phyloP scores from a whole-genome alignment of 352 stramenopile species.

The Elongisporangium prolatum region DNA sequence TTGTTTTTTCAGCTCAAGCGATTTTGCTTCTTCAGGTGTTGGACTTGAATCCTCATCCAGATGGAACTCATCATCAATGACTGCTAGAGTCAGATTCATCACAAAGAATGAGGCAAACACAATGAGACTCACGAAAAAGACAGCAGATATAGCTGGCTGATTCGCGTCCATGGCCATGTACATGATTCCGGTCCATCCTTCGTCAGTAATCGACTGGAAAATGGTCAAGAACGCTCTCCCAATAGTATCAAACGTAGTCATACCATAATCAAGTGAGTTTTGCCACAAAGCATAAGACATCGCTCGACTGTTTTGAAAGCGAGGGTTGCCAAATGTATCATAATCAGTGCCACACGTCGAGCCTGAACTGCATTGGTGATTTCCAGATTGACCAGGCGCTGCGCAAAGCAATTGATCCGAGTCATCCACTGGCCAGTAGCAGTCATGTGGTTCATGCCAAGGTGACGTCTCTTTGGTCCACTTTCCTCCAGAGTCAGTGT shows the following conservation, averaged over 20 bases:
- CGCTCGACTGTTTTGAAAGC: constrained; percentile 44
- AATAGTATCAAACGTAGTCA: constrained; percentile 93
- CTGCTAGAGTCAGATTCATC: constrained; percentile 91
- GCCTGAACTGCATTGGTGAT: constrained; percentile 34
- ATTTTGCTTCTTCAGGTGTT: constrained; percentile 25
- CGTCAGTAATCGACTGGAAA: constrained; percentile 92
- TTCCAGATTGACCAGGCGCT: constrained; percentile 27
- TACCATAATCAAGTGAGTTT: constrained; percentile 81
- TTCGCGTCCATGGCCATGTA: constrained; percentile 80
- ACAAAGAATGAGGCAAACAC: constrained; percentile 94
- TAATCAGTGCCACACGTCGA: constrained; percentile 66
- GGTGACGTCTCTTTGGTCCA: constrained; percentile 70
- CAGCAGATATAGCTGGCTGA: constrained; percentile 67
- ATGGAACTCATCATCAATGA: constrained; percentile 90
- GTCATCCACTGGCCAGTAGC: constrained; percentile 91
- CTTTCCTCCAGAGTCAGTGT: constrained; percentile 28
- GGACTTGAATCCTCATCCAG: constrained; percentile 39
- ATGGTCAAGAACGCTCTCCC: constrained; percentile 87
- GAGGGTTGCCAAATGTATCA: constrained; percentile 58
- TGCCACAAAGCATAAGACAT: constrained; percentile 58
- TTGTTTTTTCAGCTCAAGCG: constrained; percentile 19
- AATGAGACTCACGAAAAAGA: too few species aligned
- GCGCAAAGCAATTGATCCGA: constrained; percentile 75
- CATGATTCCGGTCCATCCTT: constrained; percentile 93
- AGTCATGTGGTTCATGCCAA: constrained; percentile 66